These are phyloP conservation scores for Cochlearia excelsa DNA, from an alignment of 345 rosid genomes.

Conservation along the genomic window DNA sequence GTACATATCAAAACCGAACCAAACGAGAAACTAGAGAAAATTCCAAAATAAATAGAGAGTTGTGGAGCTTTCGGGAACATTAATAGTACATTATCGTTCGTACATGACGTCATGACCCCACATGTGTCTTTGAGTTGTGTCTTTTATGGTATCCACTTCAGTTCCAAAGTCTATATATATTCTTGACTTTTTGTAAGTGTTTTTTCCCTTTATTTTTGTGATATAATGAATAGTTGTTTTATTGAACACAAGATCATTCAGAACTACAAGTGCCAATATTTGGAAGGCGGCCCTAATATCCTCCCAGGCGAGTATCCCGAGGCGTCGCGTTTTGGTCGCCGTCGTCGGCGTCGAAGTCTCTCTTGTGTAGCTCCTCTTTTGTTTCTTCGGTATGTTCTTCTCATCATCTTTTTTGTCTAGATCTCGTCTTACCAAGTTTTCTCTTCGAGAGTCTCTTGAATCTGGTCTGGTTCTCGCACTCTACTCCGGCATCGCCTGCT, in stretches of 20 bases:
- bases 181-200: slow-evolving; percentile 6
- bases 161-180: neutral
- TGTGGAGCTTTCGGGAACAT: slow-evolving; percentile 25
- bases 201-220: neutral
- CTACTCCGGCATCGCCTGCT: too few species aligned
- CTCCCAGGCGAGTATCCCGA: too few species aligned
- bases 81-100: slow-evolving; percentile 21
- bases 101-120: slow-evolving; percentile 7
- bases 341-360: too few species aligned
- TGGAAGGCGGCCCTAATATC: too few species aligned
- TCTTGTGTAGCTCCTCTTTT: too few species aligned
- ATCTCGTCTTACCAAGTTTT: too few species aligned
- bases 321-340: too few species aligned
- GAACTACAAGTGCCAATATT: too few species aligned
- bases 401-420: too few species aligned
- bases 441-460: too few species aligned
- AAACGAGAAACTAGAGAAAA: slow-evolving; percentile 2
- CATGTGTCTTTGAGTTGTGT: slow-evolving; percentile 26
- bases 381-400: too few species aligned
- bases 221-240: slow-evolving; percentile 1
- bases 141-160: slow-evolving; percentile 13
- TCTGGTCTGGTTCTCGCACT: too few species aligned
- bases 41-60: slow-evolving; percentile 11
- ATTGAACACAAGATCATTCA: neutral
- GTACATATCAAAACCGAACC: neutral